Evolutionary conservation across 129 eudicot genomes (phyloP).

Genomic region (Calendula officinalis): DNA sequence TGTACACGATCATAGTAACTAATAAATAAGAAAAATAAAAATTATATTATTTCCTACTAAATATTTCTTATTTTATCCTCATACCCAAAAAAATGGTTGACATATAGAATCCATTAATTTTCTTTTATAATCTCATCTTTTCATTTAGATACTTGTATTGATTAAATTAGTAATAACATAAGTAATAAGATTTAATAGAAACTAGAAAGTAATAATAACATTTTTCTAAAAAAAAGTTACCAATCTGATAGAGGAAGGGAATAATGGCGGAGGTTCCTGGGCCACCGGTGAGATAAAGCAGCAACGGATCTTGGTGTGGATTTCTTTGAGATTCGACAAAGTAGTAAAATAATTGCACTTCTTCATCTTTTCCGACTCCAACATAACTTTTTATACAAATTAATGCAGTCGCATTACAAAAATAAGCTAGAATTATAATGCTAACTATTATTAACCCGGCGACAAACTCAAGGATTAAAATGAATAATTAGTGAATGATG

Average conservation of each 20-base stretch:
- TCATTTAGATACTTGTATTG: no score
- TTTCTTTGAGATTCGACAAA: constrained; percentile 40
- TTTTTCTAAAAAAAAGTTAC: constrained; percentile 20
- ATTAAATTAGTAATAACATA: no score
- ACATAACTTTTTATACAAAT: constrained; percentile 19
- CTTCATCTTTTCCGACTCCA: constrained; percentile 33
- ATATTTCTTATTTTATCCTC: no score
- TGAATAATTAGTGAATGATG: no score
- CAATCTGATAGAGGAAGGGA: constrained; percentile 33
- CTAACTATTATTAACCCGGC: background rate
- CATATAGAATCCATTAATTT: no score
- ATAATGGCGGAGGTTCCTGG: constrained; percentile 40
- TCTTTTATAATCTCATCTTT: no score
- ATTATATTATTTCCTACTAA: no score
- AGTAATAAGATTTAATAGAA: no score
- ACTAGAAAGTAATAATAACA: no score
- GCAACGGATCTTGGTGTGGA: constrained; percentile 32
- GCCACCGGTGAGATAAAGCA: constrained; percentile 49
- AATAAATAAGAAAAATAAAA: background rate
- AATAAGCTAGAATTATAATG: background rate
- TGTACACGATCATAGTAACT: background rate
- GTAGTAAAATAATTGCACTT: constrained; percentile 39
- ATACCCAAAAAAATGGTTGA: no score
- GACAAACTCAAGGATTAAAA: no score
- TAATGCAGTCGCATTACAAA: background rate